Conservation (phyloP, 176 grass and related monocot genomes). For the Dendrocalamus sinicus region DNA sequence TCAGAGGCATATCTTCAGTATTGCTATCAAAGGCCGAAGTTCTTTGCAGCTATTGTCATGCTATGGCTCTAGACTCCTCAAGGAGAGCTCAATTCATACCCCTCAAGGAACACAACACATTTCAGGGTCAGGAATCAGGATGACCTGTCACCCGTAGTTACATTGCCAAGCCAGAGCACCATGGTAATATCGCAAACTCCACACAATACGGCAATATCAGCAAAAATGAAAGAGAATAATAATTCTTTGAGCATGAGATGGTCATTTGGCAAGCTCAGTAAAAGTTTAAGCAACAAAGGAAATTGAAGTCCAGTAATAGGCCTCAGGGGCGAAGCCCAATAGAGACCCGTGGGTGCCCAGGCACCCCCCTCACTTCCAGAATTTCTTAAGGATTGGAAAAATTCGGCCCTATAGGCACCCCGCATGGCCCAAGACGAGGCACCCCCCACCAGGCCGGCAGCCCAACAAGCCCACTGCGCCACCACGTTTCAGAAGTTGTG, state of each 20-base stretch:
- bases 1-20: background rate
- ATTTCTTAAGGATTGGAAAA: too few species aligned
- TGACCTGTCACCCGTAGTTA: background rate
- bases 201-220: background rate
- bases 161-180: slow-evolving; percentile 34
- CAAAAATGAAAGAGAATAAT: background rate
- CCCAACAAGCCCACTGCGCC: too few species aligned
- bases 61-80: background rate
- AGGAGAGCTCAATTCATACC: background rate
- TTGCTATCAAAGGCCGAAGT: background rate
- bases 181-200: background rate
- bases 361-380: too few species aligned
- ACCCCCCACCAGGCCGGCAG: too few species aligned
- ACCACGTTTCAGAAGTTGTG: too few species aligned
- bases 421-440: too few species aligned
- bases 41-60: background rate
- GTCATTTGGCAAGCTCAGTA: slow-evolving; percentile 23
- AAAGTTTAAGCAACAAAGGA: slow-evolving; percentile 11
- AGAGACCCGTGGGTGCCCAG: too few species aligned
- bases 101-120: background rate
- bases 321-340: too few species aligned
- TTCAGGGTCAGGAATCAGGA: background rate
- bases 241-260: background rate
- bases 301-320: too few species aligned
- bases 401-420: too few species aligned